Evolutionary conservation across 441 rosid species (phyloP).

Genomic region (Populus trichocarpa): DNA sequence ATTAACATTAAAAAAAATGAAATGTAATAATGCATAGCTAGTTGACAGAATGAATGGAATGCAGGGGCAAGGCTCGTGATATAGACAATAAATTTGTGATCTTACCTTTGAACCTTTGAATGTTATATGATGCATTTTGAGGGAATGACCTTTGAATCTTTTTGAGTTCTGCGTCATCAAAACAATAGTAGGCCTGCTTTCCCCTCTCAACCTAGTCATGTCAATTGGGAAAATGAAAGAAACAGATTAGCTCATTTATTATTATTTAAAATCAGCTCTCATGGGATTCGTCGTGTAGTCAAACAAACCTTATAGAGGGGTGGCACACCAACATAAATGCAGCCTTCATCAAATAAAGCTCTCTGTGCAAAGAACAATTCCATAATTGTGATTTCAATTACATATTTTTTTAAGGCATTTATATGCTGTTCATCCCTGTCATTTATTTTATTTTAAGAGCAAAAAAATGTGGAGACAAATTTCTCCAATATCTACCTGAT

Average conservation of each 20-base stretch:
- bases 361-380: slow-evolving; percentile 46
- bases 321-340: slow-evolving; percentile 93
- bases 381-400: slow-evolving; percentile 18
- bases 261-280: slow-evolving; percentile 10
- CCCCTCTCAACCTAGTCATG: slow-evolving; percentile 80
- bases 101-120: slow-evolving; percentile 91
- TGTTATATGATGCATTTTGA: slow-evolving; percentile 68
- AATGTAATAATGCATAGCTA: neutral
- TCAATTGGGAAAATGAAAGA: slow-evolving; percentile 13
- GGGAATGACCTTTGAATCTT: slow-evolving; percentile 55
- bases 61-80: neutral
- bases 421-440: neutral
- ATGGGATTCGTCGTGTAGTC: slow-evolving; percentile 2
- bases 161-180: slow-evolving; percentile 63
- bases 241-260: neutral
- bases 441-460: neutral
- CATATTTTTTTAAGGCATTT: neutral
- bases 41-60: neutral
- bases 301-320: slow-evolving; percentile 86
- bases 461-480: neutral
- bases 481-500: slow-evolving; percentile 57
- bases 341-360: slow-evolving; percentile 84
- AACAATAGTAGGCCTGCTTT: slow-evolving; percentile 65
- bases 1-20: neutral
- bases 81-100: neutral